Conservation (phyloP, 2,329 filamentous ascomycete species). For the Aaosphaeria arxii region DNA sequence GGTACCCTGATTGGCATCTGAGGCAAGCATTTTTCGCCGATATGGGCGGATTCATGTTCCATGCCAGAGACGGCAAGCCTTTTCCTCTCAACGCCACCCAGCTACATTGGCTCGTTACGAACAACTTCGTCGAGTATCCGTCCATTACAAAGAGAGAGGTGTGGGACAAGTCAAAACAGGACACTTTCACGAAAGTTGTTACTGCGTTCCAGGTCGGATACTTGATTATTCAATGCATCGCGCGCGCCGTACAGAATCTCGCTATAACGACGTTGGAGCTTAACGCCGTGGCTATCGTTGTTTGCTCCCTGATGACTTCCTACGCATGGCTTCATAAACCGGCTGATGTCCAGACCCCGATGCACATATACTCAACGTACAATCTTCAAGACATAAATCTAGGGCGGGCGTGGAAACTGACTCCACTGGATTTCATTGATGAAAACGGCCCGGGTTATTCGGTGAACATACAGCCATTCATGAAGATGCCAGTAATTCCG, state of each 20-base stretch:
- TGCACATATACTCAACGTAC: slow-evolving; percentile 4
- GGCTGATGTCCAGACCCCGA: slow-evolving; percentile 32
- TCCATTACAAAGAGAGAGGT: slow-evolving; percentile 17
- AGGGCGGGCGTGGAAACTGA: slow-evolving; percentile 2
- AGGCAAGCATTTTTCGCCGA: slow-evolving; percentile 20
- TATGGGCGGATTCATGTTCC: slow-evolving; percentile 19
- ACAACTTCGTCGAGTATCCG: slow-evolving; percentile 15
- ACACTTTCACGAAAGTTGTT: slow-evolving; percentile 15
- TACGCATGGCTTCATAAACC: slow-evolving; percentile 39
- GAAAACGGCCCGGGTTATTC: slow-evolving; percentile 12
- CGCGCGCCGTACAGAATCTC: slow-evolving; percentile 18
- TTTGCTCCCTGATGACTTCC: slow-evolving; percentile 32
- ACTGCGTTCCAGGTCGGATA: slow-evolving; percentile 13
- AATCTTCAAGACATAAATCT: slow-evolving; percentile 4
- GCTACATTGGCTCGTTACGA: slow-evolving; percentile 7
- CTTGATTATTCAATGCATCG: slow-evolving; percentile 8
- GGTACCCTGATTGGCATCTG: slow-evolving; percentile 2
- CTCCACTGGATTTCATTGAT: slow-evolving; percentile 11
- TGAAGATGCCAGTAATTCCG: slow-evolving; percentile 14
- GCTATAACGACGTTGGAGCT: slow-evolving; percentile 35
- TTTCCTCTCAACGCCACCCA: slow-evolving; percentile 15
- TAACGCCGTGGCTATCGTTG: slow-evolving; percentile 37
- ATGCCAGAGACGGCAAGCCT: slow-evolving; percentile 4
- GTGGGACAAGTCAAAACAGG: slow-evolving; percentile 11
- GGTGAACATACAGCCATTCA: slow-evolving; percentile 10